These are phyloP conservation scores for Hermanozyma aechmeae DNA, from an alignment of 805 yeast species.

Conservation along the genomic window DNA sequence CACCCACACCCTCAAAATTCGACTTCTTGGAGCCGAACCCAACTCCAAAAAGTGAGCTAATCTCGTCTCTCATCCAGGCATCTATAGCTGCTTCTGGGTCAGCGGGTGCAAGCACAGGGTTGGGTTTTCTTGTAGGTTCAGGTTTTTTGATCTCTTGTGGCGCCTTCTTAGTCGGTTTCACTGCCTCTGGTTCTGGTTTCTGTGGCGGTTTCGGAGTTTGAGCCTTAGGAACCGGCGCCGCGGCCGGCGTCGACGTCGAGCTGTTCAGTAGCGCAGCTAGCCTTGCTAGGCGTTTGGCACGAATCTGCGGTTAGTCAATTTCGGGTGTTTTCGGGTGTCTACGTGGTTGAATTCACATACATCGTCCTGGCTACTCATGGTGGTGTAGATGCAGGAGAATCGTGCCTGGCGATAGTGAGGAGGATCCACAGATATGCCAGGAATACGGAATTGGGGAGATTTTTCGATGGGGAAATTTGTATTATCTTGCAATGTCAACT, in stretches of 20 bases:
- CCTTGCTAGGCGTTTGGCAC: conserved; percentile 46
- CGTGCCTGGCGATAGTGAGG: too few relatives aligned
- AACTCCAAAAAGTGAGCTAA: conserved; percentile 24
- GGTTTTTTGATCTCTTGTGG: conserved; percentile 1
- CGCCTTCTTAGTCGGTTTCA: not conserved
- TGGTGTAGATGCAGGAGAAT: not conserved
- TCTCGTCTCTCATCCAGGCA: conserved; percentile 32
- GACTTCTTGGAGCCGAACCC: conserved; percentile 18
- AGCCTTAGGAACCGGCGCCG: conserved; percentile 1
- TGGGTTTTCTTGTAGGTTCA: conserved; percentile 3
- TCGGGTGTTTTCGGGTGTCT: not conserved
- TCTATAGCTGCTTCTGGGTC: conserved; percentile 15
- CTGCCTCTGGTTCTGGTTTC: not conserved
- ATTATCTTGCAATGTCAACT: too few relatives aligned
- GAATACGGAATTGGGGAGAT: too few relatives aligned
- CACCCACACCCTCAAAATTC: conserved; percentile 13
- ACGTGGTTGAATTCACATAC: conserved; percentile 4
- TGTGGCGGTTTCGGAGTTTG: conserved; percentile 2
- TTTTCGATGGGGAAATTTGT: too few relatives aligned
- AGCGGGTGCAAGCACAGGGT: conserved; percentile 1
- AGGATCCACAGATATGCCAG: too few relatives aligned
- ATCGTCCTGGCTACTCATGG: conserved; percentile 11
- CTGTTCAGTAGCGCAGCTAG: conserved; percentile 15
- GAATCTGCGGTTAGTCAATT: conserved; percentile 19
- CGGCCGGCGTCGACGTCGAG: not conserved